A percentile compares a stretch with the other conserved stretches of the same genome.
Evolutionary conservation across 1,284 basidiomycete species (phyloP).

Genomic region (Fistulinella cinereoalba): DNA sequence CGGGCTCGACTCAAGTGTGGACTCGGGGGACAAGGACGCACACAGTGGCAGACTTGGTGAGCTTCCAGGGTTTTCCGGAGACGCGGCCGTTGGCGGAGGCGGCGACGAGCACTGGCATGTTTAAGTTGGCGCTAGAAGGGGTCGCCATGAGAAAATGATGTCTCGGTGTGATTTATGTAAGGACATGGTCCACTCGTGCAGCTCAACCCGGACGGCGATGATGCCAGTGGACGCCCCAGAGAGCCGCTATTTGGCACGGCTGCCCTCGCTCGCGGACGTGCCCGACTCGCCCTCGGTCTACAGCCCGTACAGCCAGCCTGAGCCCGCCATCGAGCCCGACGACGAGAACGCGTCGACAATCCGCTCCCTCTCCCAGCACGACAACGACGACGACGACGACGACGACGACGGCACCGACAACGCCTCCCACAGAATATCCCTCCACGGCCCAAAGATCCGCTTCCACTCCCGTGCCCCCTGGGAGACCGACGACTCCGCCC

Average conservation of each 20-base stretch:
- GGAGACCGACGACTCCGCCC: constrained; percentile 57
- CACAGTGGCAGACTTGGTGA: constrained; percentile 65
- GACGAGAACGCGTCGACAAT: constrained; percentile 52
- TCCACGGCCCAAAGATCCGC: constrained; percentile 75
- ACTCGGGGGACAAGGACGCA: too few species aligned
- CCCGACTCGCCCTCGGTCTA: constrained; percentile 70
- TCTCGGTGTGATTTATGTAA: constrained; percentile 24
- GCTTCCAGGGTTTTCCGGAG: constrained; percentile 71
- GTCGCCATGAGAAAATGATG: constrained; percentile 19
- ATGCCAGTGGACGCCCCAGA: too few species aligned
- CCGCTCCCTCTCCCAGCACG: constrained; percentile 29
- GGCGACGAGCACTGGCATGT: constrained; percentile 34
- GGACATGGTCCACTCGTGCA: too few species aligned
- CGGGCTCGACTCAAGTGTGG: too few species aligned
- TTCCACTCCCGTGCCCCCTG: constrained; percentile 78
- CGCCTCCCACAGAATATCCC: constrained; percentile 52
- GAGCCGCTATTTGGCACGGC: constrained; percentile 46
- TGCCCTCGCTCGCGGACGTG: constrained; percentile 53
- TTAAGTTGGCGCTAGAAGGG: constrained; percentile 1
- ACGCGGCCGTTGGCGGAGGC: constrained; percentile 57
- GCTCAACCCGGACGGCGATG: too few species aligned
- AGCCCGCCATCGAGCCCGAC: constrained; percentile 53
- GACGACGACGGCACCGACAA: constrained; percentile 38
- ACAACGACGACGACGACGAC: constrained; percentile 29
- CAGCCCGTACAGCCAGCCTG: constrained; percentile 43